Evolutionary conservation across 371 early-diverging fungal species (phyloP), one percentile per base, ranked within the genome.

Genomic region (Parasitella parasitica): DNA sequence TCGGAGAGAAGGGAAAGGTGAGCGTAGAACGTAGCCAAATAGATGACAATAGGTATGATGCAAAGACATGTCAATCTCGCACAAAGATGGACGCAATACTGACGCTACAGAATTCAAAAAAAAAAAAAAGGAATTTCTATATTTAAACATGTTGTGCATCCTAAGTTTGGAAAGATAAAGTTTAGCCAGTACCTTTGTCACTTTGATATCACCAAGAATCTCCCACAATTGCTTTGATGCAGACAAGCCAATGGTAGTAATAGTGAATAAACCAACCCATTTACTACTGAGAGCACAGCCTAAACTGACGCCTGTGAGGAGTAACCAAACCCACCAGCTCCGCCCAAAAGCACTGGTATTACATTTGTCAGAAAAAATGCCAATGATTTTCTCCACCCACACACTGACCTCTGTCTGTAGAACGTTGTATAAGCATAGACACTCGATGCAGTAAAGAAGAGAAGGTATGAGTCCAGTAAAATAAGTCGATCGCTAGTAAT

Each of bases 251-350:
- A 98, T 78, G 2, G 90, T 76, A 3, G 90, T 92, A 59, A 97
- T 84, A 1, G 89, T 89, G 55, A 98, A 94, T 26, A 97, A 73
- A 1, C 96, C 98, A 32, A 96, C 95, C 93, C 95, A 93, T 74
- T 97, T 97, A 67, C 90, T 81, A 71, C 84, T 85, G 5, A 77
- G 70, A 5, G 89, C 75, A 39, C 89, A 76, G 2, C 91, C 94
- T 60, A 92, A 60, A 37, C 85, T 86, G 28, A 89, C 38, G 1
- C 95, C 94, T 3, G 94, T 92, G 41, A 83, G 46, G 4, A 78
- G 52, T 34, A 94, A 67, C 91, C 93, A 94, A 38, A 73, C 59
- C 77, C 86, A 89, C 93, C 94, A 93, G 26, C 67, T 71, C 32
- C 63, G 57, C 51, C 79, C 68, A 61, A 92, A 92, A 0, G 91